Percentiles rank a stretch among this genome's conserved stretches.
phyloP scores from a whole-genome alignment of 495 filamentous ascomycete species.

The Tuber calosporum region DNA sequence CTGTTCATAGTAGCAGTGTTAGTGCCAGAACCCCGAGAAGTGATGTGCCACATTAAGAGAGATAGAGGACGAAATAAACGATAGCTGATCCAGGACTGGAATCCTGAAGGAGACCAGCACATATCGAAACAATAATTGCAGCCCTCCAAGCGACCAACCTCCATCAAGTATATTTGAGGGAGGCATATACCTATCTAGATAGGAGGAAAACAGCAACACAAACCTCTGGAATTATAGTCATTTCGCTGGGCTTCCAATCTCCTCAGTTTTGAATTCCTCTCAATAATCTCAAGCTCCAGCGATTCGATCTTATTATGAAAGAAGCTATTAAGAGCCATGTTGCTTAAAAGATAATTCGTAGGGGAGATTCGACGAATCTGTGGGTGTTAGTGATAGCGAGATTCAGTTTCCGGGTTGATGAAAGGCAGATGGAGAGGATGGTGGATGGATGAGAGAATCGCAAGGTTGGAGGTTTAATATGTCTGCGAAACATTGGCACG shows the following conservation, averaged over 20 bases:
- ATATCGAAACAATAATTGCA: not conserved
- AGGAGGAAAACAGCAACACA: constrained; percentile 4
- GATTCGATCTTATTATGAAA: constrained; percentile 99
- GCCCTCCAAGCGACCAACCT: not conserved
- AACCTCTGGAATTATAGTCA: constrained; percentile 89
- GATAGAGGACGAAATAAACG: not conserved
- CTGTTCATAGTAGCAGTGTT: constrained; percentile 40
- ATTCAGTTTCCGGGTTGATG: not conserved
- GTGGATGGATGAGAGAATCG: constrained; percentile 24
- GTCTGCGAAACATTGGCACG: constrained; percentile 25
- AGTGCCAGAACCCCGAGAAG: constrained; percentile 1
- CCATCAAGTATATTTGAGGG: not conserved
- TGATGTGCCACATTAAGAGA: not conserved
- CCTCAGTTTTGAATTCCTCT: constrained; percentile 89
- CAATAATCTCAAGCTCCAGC: constrained; percentile 99
- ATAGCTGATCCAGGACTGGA: not conserved
- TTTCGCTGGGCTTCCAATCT: constrained; percentile 96
- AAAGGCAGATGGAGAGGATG: constrained; percentile 18
- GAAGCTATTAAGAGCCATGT: constrained; percentile 97
- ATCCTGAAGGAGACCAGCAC: not conserved
- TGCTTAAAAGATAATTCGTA: constrained; percentile 43
- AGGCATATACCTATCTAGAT: not conserved
- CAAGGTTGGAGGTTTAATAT: constrained; percentile 12
- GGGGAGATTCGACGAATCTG: constrained; percentile 6
- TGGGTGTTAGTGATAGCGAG: constrained; percentile 23